Conservation (phyloP, 2,329 filamentous ascomycete species). For the Dothiorella sarmentorum region DNA sequence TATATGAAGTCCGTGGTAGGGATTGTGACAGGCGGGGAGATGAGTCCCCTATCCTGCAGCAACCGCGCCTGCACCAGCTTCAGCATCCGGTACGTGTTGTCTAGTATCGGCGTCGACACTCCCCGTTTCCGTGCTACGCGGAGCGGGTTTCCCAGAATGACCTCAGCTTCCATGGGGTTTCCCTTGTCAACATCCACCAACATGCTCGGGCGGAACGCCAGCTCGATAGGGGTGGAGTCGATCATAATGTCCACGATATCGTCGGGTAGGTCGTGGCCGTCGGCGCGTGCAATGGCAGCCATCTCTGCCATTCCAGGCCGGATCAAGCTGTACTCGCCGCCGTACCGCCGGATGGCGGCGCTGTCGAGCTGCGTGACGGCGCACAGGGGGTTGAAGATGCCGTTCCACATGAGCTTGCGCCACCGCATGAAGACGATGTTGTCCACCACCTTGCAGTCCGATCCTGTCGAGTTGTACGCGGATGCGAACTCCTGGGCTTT, state of each 20-base stretch:
- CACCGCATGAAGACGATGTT: not conserved
- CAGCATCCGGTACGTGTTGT: not conserved
- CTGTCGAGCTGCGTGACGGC: not conserved
- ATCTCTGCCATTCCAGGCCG: not conserved
- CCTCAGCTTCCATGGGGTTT: not conserved
- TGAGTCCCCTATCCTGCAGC: not conserved
- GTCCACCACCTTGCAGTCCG: not conserved
- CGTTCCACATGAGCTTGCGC: not conserved
- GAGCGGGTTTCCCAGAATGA: not conserved
- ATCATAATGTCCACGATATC: not conserved
- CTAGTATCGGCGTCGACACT: not conserved
- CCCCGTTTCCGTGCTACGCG: not conserved
- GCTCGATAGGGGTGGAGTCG: not conserved
- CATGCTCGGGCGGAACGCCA: not conserved
- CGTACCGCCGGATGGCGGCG: not conserved
- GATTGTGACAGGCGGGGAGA: not conserved
- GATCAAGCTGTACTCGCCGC: not conserved
- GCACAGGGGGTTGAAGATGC: not conserved
- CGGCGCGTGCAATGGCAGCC: not conserved
- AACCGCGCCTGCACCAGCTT: not conserved
- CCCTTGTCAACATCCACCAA: not conserved
- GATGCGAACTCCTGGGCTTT: not conserved
- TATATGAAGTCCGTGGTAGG: not conserved
- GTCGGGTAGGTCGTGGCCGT: not conserved
- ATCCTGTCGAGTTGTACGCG: not conserved